Base-by-base conservation (phyloP, 345 rosid genomes). In the Odontarrhena argentea region DNA sequence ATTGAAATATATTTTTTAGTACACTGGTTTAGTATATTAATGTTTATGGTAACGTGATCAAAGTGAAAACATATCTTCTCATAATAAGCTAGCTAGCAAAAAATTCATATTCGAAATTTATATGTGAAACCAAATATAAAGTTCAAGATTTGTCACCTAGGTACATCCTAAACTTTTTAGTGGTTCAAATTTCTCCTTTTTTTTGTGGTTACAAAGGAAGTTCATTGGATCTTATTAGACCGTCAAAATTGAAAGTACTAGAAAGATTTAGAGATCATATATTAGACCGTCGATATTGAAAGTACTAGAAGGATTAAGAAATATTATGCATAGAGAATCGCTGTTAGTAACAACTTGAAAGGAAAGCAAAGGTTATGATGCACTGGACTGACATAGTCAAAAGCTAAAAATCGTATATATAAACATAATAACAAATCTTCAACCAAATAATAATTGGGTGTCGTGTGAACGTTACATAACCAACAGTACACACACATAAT, bases 341-440 rank as follows among this genome's bases (percentile, higher is more conserved):
- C 15, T 48, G 8, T 22, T 46, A 18, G 22, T 18, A 40, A 63
- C 58, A 56, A 41, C 38, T 64, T 71, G 70, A 50, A 64, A 32
- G 54, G 42, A 71, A 58, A 58, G 71, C 67, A 65, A 58, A 57
- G 60, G 47, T 48, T 34, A 62, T 46, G 51, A 70, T 46, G 51
- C 51, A 55, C 13, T 7, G 57, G 40, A 58, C 36, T 32, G 36
- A 32, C 65, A 24, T 63, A 13, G 70, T 49, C 45, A 56, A 56
- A 65, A 72, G 70, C 53, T 41, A 55, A 71, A 55, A 37, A 18
- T 18, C 22, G 22, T 18, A 18, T 26, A 51, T 55, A 22, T 42
- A 51, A 49, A 13, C 54, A 61, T 43, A 60, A 56, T 43, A 60
- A 56, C 76, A 71, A 71, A 48, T 71, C 70, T 32, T 56, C 53